These are phyloP conservation scores for Cladosporium sp. DNA, from an alignment of 2,329 filamentous ascomycete species.

Conservation along the genomic window DNA sequence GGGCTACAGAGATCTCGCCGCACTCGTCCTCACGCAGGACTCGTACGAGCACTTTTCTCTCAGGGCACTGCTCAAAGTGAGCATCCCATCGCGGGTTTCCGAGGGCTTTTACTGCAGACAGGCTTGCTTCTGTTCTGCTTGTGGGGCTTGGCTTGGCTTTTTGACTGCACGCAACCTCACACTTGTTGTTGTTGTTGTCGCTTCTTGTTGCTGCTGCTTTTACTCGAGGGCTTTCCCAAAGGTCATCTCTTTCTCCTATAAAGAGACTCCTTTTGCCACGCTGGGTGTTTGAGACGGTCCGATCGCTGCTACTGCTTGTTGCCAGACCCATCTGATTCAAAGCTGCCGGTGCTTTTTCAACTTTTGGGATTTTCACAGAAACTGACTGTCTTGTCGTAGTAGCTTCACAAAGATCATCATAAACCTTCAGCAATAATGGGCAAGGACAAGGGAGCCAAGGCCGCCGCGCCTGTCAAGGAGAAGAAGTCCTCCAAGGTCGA, in stretches of 20 bases:
- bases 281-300: conserved; percentile 35
- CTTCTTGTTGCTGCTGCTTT: conserved; percentile 27
- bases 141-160: conserved; percentile 28
- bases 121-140: conserved; percentile 25
- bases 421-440: conserved; percentile 33
- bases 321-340: conserved; percentile 11
- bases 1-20: conserved; percentile 27
- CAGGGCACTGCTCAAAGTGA: conserved; percentile 9
- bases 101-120: conserved; percentile 31
- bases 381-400: conserved; percentile 16
- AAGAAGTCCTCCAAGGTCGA: conserved; percentile 24
- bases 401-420: conserved; percentile 25
- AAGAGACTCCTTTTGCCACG: conserved; percentile 19
- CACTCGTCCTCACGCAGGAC: conserved; percentile 16
- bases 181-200: too few relatives aligned
- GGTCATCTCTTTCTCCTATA: conserved; percentile 32
- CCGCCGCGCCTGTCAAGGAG: conserved; percentile 23
- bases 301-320: conserved; percentile 14
- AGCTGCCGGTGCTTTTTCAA: conserved; percentile 20
- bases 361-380: conserved; percentile 17
- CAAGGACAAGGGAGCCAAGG: conserved; percentile 43
- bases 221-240: conserved; percentile 37
- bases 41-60: conserved; percentile 15
- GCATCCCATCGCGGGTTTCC: conserved; percentile 28
- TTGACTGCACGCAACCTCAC: conserved; percentile 11